These are phyloP conservation scores for Sparassis latifolia DNA, from an alignment of 1,284 basidiomycete species.

Conservation along the genomic window DNA sequence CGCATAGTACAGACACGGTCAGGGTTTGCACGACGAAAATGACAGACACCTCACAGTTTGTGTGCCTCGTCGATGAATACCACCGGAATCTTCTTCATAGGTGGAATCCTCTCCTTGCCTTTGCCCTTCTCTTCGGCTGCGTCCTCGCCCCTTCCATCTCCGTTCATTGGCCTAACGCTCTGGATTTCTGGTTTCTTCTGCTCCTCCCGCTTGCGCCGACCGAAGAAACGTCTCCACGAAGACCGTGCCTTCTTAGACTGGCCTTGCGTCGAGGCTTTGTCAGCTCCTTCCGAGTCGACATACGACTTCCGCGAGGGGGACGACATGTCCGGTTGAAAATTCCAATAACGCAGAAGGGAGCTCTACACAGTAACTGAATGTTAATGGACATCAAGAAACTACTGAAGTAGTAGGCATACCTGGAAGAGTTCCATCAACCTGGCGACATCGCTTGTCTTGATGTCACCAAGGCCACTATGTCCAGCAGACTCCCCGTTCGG, in stretches of 20 bases:
- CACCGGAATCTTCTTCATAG: conserved; percentile 67
- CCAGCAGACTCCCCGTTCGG: conserved; percentile 22
- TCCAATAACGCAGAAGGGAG: conserved; percentile 65
- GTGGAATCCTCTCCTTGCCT: conserved; percentile 29
- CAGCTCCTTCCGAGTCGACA: conserved; percentile 3
- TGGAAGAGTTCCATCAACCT: conserved; percentile 82
- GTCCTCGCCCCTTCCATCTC: conserved; percentile 15
- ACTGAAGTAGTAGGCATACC: conserved; percentile 24
- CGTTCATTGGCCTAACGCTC: conserved; percentile 17
- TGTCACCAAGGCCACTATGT: conserved; percentile 30
- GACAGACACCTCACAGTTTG: conserved; percentile 48
- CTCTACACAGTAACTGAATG: conserved; percentile 33
- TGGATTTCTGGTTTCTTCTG: conserved; percentile 5
- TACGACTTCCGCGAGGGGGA: conserved; percentile 3
- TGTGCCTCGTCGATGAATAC: conserved; percentile 82
- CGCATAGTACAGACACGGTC: not conserved
- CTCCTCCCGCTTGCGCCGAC: conserved; percentile 12
- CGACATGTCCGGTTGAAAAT: conserved; percentile 43
- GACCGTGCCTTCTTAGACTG: conserved; percentile 10
- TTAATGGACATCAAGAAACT: not conserved
- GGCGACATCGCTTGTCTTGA: conserved; percentile 74
- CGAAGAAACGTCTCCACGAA: conserved; percentile 16
- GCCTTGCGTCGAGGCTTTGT: conserved; percentile 7
- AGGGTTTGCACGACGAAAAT: not conserved
- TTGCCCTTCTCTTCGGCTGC: conserved; percentile 22